Base-by-base conservation (phyloP, 306 rosid genomes). In the Mimosa pudica region DNA sequence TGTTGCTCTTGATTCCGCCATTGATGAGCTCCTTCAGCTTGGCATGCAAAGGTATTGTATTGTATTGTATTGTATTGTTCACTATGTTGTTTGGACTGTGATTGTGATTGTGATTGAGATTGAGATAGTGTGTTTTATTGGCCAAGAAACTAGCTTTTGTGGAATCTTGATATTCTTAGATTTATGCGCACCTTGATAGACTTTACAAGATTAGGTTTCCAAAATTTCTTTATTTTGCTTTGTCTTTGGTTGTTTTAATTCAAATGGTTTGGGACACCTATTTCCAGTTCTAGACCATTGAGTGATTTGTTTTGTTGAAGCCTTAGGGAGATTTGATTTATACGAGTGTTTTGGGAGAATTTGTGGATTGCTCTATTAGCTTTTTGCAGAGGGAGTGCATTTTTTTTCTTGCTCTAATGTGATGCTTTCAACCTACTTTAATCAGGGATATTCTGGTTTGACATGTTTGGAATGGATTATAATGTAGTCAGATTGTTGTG, bases 11-110 rank as follows among this genome's bases (percentile, higher is more conserved):
- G 98, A 92, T 77, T 85, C 94, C 6, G 91, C 98, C 81, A 90
- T 92, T 44, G 92, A 89, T 14, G 98, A 95, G 81, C 98, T 95
- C 77, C 83, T 91, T 83, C 92, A 85, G 77, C 87, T 95, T 41
- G 98, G 98, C 74, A 90, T 95, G 94, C 96, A 80, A 68, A 91
- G 97, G 98, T 94, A 91, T 72, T 30, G 20, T 18, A 11, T 24
- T 1, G 98, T 94, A 91, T 72, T 30, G 20, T 18, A 11, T 24
- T 1, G 1, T 24, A 24, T 24, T 24, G 30, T 24, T 24, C 30
- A 24, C 30, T 24, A 24, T 24, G 30, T 24, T 24, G 30, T 24
- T 24, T 24, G 35, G 44, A 16, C 3, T 49, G 17, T 6, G 3
- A 41, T 75, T 20, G 11, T 6, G 3, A 41, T 74, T 20, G 11